Base-by-base conservation (phyloP, 139 green algal species). In the Mesotaenium endlicherianum region DNA sequence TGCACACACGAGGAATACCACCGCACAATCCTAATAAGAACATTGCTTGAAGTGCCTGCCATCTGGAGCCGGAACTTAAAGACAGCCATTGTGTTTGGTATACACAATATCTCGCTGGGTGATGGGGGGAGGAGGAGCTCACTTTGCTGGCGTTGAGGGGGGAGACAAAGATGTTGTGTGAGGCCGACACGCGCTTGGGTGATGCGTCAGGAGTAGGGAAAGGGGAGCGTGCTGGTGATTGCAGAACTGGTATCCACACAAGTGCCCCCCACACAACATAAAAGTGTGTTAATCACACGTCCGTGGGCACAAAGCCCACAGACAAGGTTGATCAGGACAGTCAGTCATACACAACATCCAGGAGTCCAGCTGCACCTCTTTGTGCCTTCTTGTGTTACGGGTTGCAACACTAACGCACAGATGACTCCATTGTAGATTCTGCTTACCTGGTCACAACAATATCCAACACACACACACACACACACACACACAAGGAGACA, bases 111-210 rank as follows among this genome's bases (percentile, higher is more conserved):
- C 43, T 8, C 26, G 70, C 17, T 71, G 57, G 43, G 57, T 11
- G 34, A 72, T 41, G 55, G 75, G 3, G 31, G 30, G 30, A 6
- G 14, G 16, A 41, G 40, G 17, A 36, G 38, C 53, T 75, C 45
- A 67, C 81, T 75, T 20, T 76, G 44, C 34, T 40, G 42, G 39
- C 39, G 11, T 67, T 49, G 68, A 90, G 75, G 0, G 81, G 81
- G 0, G 86, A 90, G 0, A 90, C 86, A 70, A 88, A 88, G 36
- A 90, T 49, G 53, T 88, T 88, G 11, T 79, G 75, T 30, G 17
- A 41, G 0, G 70, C n/a, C 1, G 50, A 77, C 20, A 81, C 49
- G 0, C 45, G 38, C 31, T 40, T 14, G 3, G 80, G 80, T 6
- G 80, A 86, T 14, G 43, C 11, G 8, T 14, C 36, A 47, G 60